Evolutionary conservation across 345 rosid species (phyloP).

Genomic region (Streptanthus diversifolius): DNA sequence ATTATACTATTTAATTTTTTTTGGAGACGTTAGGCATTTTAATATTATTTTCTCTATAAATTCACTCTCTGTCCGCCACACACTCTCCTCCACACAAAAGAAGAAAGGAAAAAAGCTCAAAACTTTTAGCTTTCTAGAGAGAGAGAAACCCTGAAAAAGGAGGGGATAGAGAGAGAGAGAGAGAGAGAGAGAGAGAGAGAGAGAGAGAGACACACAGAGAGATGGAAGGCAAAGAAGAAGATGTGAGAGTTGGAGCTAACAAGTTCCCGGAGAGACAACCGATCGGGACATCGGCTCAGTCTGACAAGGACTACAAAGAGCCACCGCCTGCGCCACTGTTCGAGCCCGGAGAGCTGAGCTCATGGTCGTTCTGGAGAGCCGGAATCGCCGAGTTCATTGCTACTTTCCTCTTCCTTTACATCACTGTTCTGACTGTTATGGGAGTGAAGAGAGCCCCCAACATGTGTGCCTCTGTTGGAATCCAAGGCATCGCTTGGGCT

Average conservation of each 20-base stretch:
- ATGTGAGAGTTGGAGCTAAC: constrained; percentile 35
- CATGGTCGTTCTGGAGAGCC: constrained; percentile 44
- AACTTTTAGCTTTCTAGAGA: constrained; percentile 13
- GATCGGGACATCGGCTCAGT: constrained; percentile 36
- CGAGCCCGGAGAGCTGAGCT: constrained; percentile 39
- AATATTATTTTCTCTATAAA: constrained; percentile 4
- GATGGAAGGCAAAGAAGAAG: constrained; percentile 39
- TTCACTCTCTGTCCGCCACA: neutral
- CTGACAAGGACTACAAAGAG: constrained; percentile 37
- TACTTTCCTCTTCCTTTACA: constrained; percentile 41
- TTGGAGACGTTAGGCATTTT: constrained; percentile 17
- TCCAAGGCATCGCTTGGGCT: constrained; percentile 48
- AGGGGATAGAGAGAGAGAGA: neutral
- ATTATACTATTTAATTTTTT: neutral
- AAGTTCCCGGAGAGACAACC: constrained; percentile 38
- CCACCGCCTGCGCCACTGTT: constrained; percentile 44
- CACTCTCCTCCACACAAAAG: neutral
- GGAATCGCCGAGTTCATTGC: constrained; percentile 45
- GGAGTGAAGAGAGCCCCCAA: constrained; percentile 35
- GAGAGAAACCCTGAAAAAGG: neutral
- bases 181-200: neutral
- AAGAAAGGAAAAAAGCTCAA: neutral
- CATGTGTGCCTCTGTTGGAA: constrained; percentile 43
- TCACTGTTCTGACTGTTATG: constrained; percentile 40
- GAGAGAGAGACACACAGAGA: too few relatives aligned